A percentile compares a stretch with the other conserved stretches of the same genome.
Evolutionary conservation across 2,329 filamentous ascomycete genomes (phyloP).

Genomic region (Clonostachys chloroleuca): DNA sequence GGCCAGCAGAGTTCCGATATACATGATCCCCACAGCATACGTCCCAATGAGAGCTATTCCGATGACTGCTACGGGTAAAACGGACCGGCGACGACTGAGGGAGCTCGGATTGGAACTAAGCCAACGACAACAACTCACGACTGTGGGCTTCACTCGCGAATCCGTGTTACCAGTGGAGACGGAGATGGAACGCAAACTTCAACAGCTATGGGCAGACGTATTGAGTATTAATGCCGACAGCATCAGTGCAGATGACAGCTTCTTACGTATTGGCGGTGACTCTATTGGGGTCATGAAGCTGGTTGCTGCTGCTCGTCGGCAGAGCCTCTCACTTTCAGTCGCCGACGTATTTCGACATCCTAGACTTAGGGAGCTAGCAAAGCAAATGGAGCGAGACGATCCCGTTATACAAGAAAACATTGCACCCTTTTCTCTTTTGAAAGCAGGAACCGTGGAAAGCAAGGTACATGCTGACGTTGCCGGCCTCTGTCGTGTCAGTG

Average conservation of each 20-base stretch:
- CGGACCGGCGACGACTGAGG: not conserved
- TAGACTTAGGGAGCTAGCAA: not conserved
- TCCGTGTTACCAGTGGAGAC: slow-evolving; percentile 26
- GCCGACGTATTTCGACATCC: not conserved
- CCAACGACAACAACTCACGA: no score
- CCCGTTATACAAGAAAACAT: no score
- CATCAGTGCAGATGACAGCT: slow-evolving; percentile 34
- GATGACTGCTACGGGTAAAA: slow-evolving; percentile 34
- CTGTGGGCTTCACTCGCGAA: not conserved
- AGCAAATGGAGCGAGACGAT: no score
- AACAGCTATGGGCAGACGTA: not conserved
- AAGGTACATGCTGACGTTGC: no score
- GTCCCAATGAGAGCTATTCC: slow-evolving; percentile 36
- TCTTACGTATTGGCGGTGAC: slow-evolving; percentile 40
- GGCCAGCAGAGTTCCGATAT: slow-evolving; percentile 18
- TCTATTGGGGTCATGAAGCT: slow-evolving; percentile 38
- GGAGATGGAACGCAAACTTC: not conserved
- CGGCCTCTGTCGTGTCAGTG: not conserved
- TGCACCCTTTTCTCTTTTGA: no score
- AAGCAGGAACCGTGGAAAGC: no score
- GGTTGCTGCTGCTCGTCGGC: slow-evolving; percentile 3
- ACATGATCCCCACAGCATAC: slow-evolving; percentile 35
- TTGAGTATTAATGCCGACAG: not conserved
- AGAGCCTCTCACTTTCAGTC: not conserved
- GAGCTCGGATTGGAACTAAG: slow-evolving; percentile 7